Evolutionary conservation across 2,329 filamentous ascomycete species (phyloP).

Genomic region (Fusarium newnesense): DNA sequence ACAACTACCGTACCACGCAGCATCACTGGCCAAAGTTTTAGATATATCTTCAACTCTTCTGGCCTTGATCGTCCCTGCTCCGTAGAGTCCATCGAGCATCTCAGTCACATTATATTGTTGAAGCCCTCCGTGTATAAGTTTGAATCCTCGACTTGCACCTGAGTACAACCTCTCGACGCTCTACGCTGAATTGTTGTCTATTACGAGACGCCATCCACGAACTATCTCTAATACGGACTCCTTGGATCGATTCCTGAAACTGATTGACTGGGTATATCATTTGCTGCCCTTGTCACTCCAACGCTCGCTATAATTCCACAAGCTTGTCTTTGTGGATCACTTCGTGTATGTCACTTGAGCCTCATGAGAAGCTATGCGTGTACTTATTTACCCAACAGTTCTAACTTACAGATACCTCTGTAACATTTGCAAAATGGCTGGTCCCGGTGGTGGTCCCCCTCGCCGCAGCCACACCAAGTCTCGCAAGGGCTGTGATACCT

Average conservation of each 20-base stretch:
- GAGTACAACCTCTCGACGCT: conserved; percentile 14
- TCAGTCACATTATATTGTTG: conserved; percentile 26
- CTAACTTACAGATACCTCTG: conserved; percentile 48
- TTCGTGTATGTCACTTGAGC: conserved; percentile 44
- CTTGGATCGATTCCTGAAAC: conserved; percentile 25
- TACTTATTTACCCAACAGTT: conserved; percentile 39
- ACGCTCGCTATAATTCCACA: conserved; percentile 55
- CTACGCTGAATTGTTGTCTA: conserved; percentile 21
- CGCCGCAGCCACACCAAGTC: conserved; percentile 95
- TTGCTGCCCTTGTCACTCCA: conserved; percentile 26
- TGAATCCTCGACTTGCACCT: conserved; percentile 24
- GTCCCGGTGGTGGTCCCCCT: conserved; percentile 93
- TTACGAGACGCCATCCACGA: conserved; percentile 21
- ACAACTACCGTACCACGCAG: conserved; percentile 13
- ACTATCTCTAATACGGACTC: conserved; percentile 24
- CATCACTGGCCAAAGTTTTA: conserved; percentile 18
- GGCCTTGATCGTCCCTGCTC: conserved; percentile 23
- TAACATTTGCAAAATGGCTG: conserved; percentile 74
- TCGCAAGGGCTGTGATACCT: conserved; percentile 97
- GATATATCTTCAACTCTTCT: conserved; percentile 22
- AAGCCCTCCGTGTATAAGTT: conserved; percentile 31
- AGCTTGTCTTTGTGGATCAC: conserved; percentile 44
- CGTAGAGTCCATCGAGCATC: conserved; percentile 37
- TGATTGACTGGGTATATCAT: conserved; percentile 27
- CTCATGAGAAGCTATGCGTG: neutral